Conservation (phyloP, 257 asterid genomes). For the Fraxinus americana region DNA sequence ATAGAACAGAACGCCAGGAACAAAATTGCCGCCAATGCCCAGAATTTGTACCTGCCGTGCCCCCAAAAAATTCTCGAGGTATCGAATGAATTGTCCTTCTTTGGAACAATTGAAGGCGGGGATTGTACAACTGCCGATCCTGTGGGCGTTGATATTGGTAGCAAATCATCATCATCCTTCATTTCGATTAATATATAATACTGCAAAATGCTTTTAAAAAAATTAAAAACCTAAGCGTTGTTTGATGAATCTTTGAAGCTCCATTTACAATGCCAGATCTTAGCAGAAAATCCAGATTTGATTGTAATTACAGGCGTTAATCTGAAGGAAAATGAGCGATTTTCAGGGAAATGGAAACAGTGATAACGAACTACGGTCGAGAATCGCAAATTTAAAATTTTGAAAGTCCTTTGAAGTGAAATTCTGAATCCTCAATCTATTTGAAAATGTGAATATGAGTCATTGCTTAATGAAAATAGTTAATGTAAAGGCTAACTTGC, state of each 20-base stretch:
- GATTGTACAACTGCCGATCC: slow-evolving; percentile 36
- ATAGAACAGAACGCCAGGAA: slow-evolving; percentile 89
- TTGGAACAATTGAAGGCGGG: slow-evolving; percentile 24
- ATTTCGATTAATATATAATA: slow-evolving; percentile 27
- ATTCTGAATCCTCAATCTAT: no score
- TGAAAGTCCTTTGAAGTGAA: no score
- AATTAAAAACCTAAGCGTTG: neutral
- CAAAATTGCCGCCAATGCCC: slow-evolving; percentile 70
- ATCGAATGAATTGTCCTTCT: slow-evolving; percentile 39
- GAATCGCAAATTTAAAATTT: no score
- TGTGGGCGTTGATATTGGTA: slow-evolving; percentile 81
- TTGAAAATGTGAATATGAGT: no score
- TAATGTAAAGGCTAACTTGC: no score
- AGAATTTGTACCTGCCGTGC: slow-evolving; percentile 73
- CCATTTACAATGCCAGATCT: neutral
- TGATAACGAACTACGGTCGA: neutral
- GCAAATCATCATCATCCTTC: slow-evolving; percentile 66
- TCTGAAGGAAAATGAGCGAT: neutral
- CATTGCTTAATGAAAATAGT: no score
- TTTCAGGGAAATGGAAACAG: neutral
- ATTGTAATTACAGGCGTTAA: neutral
- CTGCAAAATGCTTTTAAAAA: neutral
- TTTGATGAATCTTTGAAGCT: neutral
- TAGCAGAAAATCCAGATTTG: neutral
- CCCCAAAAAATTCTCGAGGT: slow-evolving; percentile 33